Percentiles rank a stretch among this genome's conserved stretches.
Evolutionary conservation across 129 eudicot genomes (phyloP).

Genomic region (Arctium lappa): DNA sequence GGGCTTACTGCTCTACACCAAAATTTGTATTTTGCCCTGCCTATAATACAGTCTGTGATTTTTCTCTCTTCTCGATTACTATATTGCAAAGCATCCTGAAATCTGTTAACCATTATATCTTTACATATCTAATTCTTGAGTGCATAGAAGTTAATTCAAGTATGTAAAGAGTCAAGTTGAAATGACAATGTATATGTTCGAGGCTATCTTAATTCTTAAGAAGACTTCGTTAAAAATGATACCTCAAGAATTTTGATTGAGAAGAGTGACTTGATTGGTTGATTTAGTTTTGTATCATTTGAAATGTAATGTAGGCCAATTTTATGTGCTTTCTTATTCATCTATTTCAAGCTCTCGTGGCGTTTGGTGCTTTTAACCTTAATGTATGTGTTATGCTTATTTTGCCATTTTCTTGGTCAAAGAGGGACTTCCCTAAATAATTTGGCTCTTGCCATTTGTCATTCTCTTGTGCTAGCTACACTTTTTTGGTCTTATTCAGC

Average conservation of each 20-base stretch:
- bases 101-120: not conserved
- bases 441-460: slow-evolving; percentile 2
- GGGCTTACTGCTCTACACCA: too few relatives aligned
- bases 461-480: not conserved
- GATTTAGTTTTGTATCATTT: not conserved
- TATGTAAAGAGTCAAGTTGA: not conserved
- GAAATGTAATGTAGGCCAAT: not conserved
- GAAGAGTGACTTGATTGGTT: not conserved
- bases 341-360: slow-evolving; percentile 3
- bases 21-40: too few relatives aligned
- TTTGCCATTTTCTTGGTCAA: slow-evolving; percentile 1
- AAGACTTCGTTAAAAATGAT: not conserved
- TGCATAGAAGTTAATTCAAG: not conserved
- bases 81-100: not conserved
- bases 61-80: not conserved
- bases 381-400: not conserved
- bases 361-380: slow-evolving; percentile 10
- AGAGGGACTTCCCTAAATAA: slow-evolving; percentile 3
- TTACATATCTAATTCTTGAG: not conserved
- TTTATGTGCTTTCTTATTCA: not conserved
- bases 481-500: slow-evolving; percentile 1
- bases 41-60: not conserved
- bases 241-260: not conserved
- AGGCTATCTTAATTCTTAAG: not conserved
- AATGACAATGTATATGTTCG: not conserved